A percentile compares a stretch with the other conserved stretches of the same genome.
Conservation (phyloP, 2,329 filamentous ascomycete species). For the Rhexocercosporidium sp. region DNA sequence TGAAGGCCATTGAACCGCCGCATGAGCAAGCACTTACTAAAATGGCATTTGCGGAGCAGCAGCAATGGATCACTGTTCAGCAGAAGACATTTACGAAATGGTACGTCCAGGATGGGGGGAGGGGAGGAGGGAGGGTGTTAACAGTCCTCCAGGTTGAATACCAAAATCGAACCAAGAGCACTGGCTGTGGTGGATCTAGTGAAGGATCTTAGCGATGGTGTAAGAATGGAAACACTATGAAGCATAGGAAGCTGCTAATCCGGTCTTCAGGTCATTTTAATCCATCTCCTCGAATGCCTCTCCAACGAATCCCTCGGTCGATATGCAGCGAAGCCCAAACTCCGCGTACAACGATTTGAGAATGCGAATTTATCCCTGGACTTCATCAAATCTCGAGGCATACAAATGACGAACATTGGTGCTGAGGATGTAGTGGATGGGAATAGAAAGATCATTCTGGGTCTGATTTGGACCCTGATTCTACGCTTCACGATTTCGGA, state of each 20-base stretch:
- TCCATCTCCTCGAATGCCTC: constrained; percentile 96
- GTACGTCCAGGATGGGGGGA: constrained; percentile 47
- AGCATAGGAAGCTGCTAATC: constrained; percentile 28
- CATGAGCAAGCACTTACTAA: constrained; percentile 47
- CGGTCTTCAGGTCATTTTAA: constrained; percentile 76
- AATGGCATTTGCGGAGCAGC: constrained; percentile 69
- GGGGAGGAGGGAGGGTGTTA: not conserved
- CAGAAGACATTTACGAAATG: constrained; percentile 99
- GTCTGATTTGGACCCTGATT: constrained; percentile 98
- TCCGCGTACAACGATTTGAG: constrained; percentile 96
- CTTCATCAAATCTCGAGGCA: constrained; percentile 88
- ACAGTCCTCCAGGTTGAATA: constrained; percentile 76
- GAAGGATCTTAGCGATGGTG: constrained; percentile 88
- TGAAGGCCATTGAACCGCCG: constrained; percentile 39
- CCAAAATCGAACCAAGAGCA: constrained; percentile 81
- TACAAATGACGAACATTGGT: constrained; percentile 98
- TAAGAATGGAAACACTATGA: constrained; percentile 54
- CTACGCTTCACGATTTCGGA: constrained; percentile 97
- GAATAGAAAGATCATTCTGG: constrained; percentile 95
- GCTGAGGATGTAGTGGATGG: constrained; percentile 98
- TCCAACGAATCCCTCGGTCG: constrained; percentile 93
- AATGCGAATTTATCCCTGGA: constrained; percentile 96
- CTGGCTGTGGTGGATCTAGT: constrained; percentile 88
- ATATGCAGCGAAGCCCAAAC: constrained; percentile 94
- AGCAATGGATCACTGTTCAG: constrained; percentile 80